These are phyloP conservation scores for Arctium minus DNA, from an alignment of 129 eudicot species.

Conservation along the genomic window DNA sequence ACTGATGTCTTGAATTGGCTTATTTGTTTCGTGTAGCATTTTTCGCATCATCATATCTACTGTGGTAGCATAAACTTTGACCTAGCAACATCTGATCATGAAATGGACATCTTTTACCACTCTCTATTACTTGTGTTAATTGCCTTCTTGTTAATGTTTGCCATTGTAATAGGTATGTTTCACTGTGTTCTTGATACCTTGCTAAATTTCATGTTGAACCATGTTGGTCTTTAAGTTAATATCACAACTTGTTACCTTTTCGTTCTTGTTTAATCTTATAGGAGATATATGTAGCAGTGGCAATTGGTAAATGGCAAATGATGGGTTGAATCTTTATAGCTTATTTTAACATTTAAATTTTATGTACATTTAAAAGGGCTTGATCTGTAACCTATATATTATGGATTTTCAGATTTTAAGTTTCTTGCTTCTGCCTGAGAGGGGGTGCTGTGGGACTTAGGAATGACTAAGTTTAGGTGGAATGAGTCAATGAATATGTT, in stretches of 20 bases:
- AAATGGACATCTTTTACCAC: neutral
- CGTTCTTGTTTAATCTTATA: neutral
- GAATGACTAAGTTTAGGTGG: conserved; percentile 54
- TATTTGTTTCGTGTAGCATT: neutral
- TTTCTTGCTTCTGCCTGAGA: conserved; percentile 10
- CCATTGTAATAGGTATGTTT: neutral
- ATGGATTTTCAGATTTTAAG: conserved; percentile 23
- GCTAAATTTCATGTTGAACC: neutral
- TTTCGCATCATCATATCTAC: neutral
- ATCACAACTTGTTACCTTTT: neutral
- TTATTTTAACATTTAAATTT: neutral
- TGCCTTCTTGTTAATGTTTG: neutral
- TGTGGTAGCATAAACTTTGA: neutral
- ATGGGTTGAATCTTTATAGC: neutral
- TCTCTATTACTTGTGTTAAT: neutral
- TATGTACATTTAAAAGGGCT: neutral
- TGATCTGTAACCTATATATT: neutral
- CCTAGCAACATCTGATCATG: neutral
- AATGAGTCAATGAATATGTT: conserved; percentile 41
- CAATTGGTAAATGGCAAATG: neutral
- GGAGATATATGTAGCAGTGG: neutral
- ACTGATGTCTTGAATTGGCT: neutral
- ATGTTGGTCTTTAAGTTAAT: neutral
- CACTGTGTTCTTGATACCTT: neutral
- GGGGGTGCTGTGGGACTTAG: conserved; percentile 16